phyloP scores from a whole-genome alignment of 495 filamentous ascomycete genomes.

The Annulohypoxylon stygium region DNA sequence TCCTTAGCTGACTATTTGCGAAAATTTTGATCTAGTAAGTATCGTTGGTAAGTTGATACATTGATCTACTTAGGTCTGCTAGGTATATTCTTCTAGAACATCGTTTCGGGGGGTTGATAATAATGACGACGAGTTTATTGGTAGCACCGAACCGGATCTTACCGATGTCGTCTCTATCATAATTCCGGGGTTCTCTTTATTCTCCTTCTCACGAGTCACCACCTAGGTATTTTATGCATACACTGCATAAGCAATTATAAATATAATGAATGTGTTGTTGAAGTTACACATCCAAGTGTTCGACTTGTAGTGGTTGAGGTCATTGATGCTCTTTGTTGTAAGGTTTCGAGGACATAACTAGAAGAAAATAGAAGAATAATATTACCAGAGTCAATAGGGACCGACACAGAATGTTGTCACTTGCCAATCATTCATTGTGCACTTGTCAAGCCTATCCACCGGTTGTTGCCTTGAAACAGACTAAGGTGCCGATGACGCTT shows the following conservation, averaged over 20 bases:
- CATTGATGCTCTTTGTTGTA: conserved; percentile 4
- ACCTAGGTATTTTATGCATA: background rate
- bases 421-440: conserved; percentile 7
- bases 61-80: background rate
- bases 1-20: conserved; percentile 30
- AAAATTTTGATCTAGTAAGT: background rate
- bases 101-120: background rate
- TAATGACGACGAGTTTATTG: conserved; percentile 22
- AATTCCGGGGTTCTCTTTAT: background rate
- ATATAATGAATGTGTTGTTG: background rate
- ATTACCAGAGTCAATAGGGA: background rate
- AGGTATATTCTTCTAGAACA: conserved; percentile 18
- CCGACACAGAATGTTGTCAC: conserved; percentile 1
- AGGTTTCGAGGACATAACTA: background rate
- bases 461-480: conserved; percentile 1
- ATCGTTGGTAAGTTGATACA: background rate
- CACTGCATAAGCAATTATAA: background rate
- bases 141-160: conserved; percentile 28
- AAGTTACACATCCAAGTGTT: conserved; percentile 9
- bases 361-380: background rate
- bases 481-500: background rate
- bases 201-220: too few relatives aligned
- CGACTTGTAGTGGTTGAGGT: background rate
- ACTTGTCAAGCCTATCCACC: conserved; percentile 10
- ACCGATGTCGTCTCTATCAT: conserved; percentile 25